phyloP scores from a whole-genome alignment of 306 rosid genomes.

The Castanopsis chinensis region DNA sequence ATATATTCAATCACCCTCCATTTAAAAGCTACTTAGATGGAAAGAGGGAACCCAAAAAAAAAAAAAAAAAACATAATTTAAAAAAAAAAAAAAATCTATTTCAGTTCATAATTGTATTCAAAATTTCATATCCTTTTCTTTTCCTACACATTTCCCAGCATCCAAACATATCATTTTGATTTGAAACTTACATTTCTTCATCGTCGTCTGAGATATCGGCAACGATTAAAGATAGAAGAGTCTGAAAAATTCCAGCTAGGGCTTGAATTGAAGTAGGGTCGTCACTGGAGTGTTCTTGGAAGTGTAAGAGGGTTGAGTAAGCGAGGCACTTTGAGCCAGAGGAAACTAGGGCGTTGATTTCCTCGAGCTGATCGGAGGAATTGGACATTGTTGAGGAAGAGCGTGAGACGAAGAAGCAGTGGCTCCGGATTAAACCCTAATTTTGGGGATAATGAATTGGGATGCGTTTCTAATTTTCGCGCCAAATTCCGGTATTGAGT shows the following conservation, averaged over 20 bases:
- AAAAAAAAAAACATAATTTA: no score
- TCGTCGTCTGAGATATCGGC: constrained; percentile 53
- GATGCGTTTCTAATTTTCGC: constrained; percentile 16
- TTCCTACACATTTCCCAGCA: background rate
- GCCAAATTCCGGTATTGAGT: constrained; percentile 16
- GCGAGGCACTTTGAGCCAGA: constrained; percentile 43
- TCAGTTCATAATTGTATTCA: no score
- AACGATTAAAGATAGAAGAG: constrained; percentile 26
- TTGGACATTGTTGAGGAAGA: constrained; percentile 38
- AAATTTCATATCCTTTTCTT: no score
- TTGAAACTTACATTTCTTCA: constrained; percentile 56
- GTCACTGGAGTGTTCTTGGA: constrained; percentile 53
- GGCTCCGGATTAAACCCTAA: constrained; percentile 14
- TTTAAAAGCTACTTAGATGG: background rate
- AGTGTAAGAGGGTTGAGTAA: constrained; percentile 58
- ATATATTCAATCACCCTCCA: background rate
- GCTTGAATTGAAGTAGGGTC: constrained; percentile 39
- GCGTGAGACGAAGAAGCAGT: background rate
- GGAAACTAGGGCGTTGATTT: constrained; percentile 46
- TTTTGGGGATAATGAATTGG: background rate
- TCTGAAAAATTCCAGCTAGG: constrained; percentile 40
- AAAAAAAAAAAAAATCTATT: background rate
- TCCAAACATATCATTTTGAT: background rate
- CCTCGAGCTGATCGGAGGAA: constrained; percentile 36
- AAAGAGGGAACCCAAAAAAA: no score